Evolutionary conservation across 352 stramenopile species (phyloP), one percentile per base, ranked within the genome.

Genomic region (Globisporangium alternatum): DNA sequence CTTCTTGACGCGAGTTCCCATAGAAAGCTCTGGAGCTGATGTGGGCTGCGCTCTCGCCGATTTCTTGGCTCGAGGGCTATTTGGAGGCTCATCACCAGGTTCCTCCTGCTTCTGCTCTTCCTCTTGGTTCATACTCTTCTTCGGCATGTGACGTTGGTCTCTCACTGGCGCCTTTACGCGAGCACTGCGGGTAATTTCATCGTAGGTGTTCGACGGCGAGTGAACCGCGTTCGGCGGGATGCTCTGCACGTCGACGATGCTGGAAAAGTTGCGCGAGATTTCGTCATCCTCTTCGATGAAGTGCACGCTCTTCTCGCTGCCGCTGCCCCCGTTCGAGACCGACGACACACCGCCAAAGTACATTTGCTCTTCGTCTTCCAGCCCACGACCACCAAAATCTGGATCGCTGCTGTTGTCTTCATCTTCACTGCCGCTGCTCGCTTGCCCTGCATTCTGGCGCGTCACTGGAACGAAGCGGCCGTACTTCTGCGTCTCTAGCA

Each of bases 331-430:
- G n/a, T 78, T 73, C 4, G 84, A 86, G 19, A 91, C 83, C 0
- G 83, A 91, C 17, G 83, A 91, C 12, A 91, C 72, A n/a, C 78
- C 77, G 37, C 82, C 83, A 66, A 91, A 91, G 60, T 81, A 87
- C 43, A 64, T 51, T 4, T 52, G 53, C 54, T 61, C 37, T 5
- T 52, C 56, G 5, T 17, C 49, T 13, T 33, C 61, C 3, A 28
- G 22, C 52, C 66, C 30, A n/a, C 12, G 13, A 35, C 55, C 8
- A 6, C 30, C 6, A 30, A 17, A 31, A 5, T 52, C 44, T 43
- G 17, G 9, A 4, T 41, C 41, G 9, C 28, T 60, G 10, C 8
- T 47, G 33, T 47, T 45, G n/a, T 3, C 37, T 4, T 43, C 37
- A 19, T 15, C 44, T 6, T 49, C 52, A 39, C 41, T 45, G 9